A percentile compares a stretch with the other conserved stretches of the same genome.
These are phyloP conservation scores for Lactarius sanguifluus DNA, from an alignment of 768 basidiomycete genomes.

Conservation along the genomic window DNA sequence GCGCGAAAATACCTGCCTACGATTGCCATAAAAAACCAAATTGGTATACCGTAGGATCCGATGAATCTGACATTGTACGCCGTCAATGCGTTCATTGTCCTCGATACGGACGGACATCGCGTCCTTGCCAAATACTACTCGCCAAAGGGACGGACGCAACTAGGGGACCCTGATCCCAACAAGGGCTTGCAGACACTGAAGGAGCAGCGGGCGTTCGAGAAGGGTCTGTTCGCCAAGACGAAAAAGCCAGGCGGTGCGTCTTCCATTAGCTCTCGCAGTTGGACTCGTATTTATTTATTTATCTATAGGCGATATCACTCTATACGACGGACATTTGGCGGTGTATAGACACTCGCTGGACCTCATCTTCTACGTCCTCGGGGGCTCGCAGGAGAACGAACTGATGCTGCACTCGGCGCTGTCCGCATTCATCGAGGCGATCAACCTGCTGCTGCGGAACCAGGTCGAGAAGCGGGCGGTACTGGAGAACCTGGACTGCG, in stretches of 20 bases:
- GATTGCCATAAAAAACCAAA: background rate
- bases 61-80: conserved; percentile 89
- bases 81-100: conserved; percentile 81
- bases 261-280: background rate
- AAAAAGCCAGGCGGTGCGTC: conserved; percentile 85
- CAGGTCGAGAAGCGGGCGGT: conserved; percentile 94
- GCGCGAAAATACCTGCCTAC: background rate
- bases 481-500: conserved; percentile 91
- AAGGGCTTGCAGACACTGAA: conserved; percentile 72
- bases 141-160: conserved; percentile 61
- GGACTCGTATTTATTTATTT: background rate
- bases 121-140: conserved; percentile 94
- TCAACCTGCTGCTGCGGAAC: conserved; percentile 82
- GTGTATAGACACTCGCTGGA: conserved; percentile 95
- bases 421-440: conserved; percentile 79
- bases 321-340: conserved; percentile 86
- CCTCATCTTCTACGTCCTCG: conserved; percentile 92
- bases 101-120: conserved; percentile 94
- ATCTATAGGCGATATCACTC: conserved; percentile 82
- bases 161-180: conserved; percentile 43
- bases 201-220: conserved; percentile 95
- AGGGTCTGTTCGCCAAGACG: conserved; percentile 93
- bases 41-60: background rate
- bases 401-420: conserved; percentile 91
- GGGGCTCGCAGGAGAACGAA: conserved; percentile 87